A percentile compares a stretch with the other conserved stretches of the same genome.
Conservation (phyloP, 2,329 filamentous ascomycete species). For the Rhynchosporium graminicola region DNA sequence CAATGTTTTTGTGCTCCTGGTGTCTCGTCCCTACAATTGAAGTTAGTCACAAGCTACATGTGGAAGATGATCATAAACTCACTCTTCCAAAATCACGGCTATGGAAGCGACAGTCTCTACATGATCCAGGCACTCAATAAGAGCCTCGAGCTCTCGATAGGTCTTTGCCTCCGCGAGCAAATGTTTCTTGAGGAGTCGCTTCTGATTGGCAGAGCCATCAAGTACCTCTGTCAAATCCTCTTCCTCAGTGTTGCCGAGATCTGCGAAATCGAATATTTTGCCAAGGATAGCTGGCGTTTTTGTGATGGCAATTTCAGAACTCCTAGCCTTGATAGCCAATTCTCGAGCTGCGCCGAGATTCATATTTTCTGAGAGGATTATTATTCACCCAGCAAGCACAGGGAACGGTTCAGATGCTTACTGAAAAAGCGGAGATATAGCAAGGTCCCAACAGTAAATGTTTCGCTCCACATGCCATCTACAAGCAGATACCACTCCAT, state of each 20-base stretch:
- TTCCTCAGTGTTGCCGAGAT: slow-evolving; percentile 31
- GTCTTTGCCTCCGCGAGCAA: slow-evolving; percentile 58
- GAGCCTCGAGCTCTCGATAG: slow-evolving; percentile 67
- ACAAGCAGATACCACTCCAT: slow-evolving; percentile 84
- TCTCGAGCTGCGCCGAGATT: slow-evolving; percentile 55
- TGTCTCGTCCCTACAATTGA: slow-evolving; percentile 10
- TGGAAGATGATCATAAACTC: slow-evolving; percentile 18
- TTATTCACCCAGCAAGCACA: slow-evolving; percentile 3
- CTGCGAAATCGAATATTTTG: slow-evolving; percentile 42
- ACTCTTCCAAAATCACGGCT: slow-evolving; percentile 31
- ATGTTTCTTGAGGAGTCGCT: slow-evolving; percentile 36
- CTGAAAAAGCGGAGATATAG: slow-evolving; percentile 84
- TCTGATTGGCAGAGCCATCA: slow-evolving; percentile 43
- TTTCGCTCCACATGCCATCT: slow-evolving; percentile 69
- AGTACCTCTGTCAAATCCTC: slow-evolving; percentile 38
- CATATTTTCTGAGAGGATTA: slow-evolving; percentile 42
- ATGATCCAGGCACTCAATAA: slow-evolving; percentile 65
- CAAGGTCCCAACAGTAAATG: slow-evolving; percentile 67
- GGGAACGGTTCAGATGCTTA: slow-evolving; percentile 51
- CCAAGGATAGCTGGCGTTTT: slow-evolving; percentile 45
- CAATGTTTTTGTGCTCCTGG: slow-evolving; percentile 47
- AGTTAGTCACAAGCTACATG: not conserved
- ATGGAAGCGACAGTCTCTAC: slow-evolving; percentile 61
- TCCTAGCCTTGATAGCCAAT: slow-evolving; percentile 52
- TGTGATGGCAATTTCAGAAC: slow-evolving; percentile 44